Evolutionary conservation across 2,329 filamentous ascomycete species (phyloP), one percentile per base, ranked within the genome.

Genomic region (Colletotrichum australisinense): DNA sequence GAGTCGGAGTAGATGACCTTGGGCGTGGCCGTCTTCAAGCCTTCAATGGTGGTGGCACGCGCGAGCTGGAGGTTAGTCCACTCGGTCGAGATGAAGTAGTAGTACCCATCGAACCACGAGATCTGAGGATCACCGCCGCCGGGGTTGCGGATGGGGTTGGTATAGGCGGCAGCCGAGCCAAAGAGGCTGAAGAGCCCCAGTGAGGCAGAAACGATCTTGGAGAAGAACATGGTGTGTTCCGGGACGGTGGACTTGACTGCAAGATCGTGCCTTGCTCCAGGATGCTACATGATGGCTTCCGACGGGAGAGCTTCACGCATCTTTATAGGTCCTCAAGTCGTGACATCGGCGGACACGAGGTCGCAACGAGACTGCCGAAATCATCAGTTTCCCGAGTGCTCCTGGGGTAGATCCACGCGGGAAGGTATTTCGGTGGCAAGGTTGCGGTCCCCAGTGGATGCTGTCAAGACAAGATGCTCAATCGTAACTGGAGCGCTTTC

Each of bases 1-100:
- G 78, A 80, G 68, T 88, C 86, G 0, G 82, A 84, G 81, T 87
- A 91, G 32, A 91, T 86, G 3, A 83, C 77, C 74, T 88, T 89
- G 24, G 83, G 85, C 49, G 85, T 82, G 0, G 85, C 88, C 0
- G 83, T 87, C 81, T 89, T 89, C n/a, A 91, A 79, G 0, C 88
- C 88, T 38, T 86, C 84, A 5, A 91, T 79, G 0, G 88, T 91
- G 11, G 81, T 87, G 0, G 89, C 84, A 1, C 88, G 83, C 0
- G 87, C 85, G n/a, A 91, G 84, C 74, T 88, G 82, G 14, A 92
- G 81, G 73, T 91, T 82, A 1, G 81, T 86, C 88, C 87, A 91
- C 30, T 87, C 87, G 0, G 88, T 90, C 0, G 87, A 87, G 75
- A 89, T 85, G 32, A 91, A 81, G 74, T 90, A 90, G 79, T 90